Base-by-base conservation (phyloP, 768 basidiomycete genomes). In the Strobilomyces echinocephalus region DNA sequence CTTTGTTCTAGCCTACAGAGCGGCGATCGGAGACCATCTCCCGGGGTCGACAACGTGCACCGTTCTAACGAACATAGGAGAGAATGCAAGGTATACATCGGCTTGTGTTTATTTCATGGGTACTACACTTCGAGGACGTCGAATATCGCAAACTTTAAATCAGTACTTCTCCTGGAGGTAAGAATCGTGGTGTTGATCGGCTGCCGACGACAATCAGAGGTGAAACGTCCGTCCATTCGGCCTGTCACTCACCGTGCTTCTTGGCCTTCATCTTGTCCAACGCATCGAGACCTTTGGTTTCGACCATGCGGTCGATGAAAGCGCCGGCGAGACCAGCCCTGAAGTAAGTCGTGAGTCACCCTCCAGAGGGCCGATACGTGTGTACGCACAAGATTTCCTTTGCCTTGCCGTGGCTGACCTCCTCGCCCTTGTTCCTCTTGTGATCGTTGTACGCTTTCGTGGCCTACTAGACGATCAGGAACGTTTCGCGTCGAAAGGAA, bases 391-490 rank as follows among this genome's bases (percentile, higher is more conserved):
- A 0, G 31, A 64, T 0, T 47, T 84, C 76, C 72, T 85, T 86
- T 20, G 81, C 82, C 62, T 73, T 73, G 9, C 66, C 76, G 63
- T 88, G 87, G 46, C 28, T 65, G 15, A 55, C 61, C 4, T 79
- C 75, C 59, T 76, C 57, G 39, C 87, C 87, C 24, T 84, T 72
- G 36, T 47, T 62, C 35, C 51, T 73, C 28, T 60, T 45, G 68
- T 88, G 87, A 0, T 80, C 58, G 58, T 87, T 76, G 63, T 79
- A 88, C 2, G 80, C 77, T 64, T 84, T 87, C 44, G 76, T 77
- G 52, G 85, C 85, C 83, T 83, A 54, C 12, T n/a, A 30, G 30
- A 39, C 14, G 41, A 31, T 59, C 31, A 55, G 46, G 24, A 3
- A 34, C 18, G 18, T n/a, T 7, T 15, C 21, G 8, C 48, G 18